Base-by-base conservation (phyloP, 495 filamentous ascomycete species). In the Jackrogersella multiformis region DNA sequence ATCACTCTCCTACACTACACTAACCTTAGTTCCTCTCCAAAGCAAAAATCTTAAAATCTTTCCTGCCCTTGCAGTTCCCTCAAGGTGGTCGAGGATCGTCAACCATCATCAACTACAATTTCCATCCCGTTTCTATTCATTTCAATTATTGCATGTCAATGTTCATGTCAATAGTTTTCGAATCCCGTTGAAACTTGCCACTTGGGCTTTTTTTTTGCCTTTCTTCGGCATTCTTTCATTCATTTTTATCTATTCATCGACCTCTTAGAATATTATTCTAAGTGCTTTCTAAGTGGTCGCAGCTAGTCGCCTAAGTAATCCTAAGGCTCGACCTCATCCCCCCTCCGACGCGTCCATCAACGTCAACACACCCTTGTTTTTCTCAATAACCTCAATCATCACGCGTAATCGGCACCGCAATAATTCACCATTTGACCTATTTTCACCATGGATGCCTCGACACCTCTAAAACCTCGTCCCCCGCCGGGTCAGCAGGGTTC, bases 401-500 rank as follows among this genome's bases (percentile, higher is more conserved):
- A 61, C 61, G 64, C 57, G 56, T 61, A 36, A 51, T 66, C 56
- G 39, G n/a, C 13, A 45, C 32, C 26, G 21, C 41, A 66, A 58
- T n/a, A 24, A 2, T 12, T 24, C 15, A 23, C 15, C 28, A 20
- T 49, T 51, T 48, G 16, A 34, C 20, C 21, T 30, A 45, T 28
- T n/a, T 55, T 18, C 51, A 66, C 20, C n/a, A 73, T 75, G 73
- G 68, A 56, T 66, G 61, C 66, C 20, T 56, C 21, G 8, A 75
- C 70, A 12, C 73, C 73, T 44, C 63, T 71, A 41, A 75, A 75
- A 38, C 46, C 70, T 57, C 73, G 73, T 52, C 70, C 73, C 13
- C 54, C 67, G 12, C 73, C 73, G 53, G 70, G 70, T 35, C 67
- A 73, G 28, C 73, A 66, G 49, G 73, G 73, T 46, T 75, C 70